Evolutionary conservation across 371 early-diverging fungal genomes (phyloP), one percentile per base, ranked within the genome.

Genomic region (Choanephora cucurbitarum): DNA sequence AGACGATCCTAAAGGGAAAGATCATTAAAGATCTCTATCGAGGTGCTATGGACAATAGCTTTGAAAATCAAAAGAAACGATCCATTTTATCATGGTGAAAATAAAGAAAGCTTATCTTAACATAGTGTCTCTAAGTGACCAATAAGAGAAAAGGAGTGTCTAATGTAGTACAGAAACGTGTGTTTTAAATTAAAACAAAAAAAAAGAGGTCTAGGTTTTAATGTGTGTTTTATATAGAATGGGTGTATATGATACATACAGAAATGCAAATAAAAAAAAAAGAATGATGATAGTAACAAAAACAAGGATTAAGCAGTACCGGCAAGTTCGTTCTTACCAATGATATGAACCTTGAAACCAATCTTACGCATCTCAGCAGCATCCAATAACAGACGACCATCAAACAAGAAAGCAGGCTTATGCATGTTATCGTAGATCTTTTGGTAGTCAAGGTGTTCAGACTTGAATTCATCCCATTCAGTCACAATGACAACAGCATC

Each of bases 401-500:
- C 97, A 73, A 97, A 95, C 58, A 95, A 77, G 72, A 90, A 93
- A 45, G 95, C 94, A 33, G 95, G 95, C 80, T 91, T 91, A 55
- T 88, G 78, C 94, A 94, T 93, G 24, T 72, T 65, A 18, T 75
- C 72, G 61, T 85, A 88, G 52, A 94, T 86, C 66, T 69, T 74
- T 46, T 73, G 40, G 73, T 90, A 96, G 71, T 96, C 92, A 18
- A 85, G 65, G 2, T 14, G 31, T 31, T 61, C 61, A 40, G 75
- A 64, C 70, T 85, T 89, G 81, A 97, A 95, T 81, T 94, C 94
- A 67, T 92, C 90, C 97, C 97, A 97, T 60, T 95, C 94, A 24
- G 96, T 95, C 40, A 85, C 73, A 49, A 97, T 78, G 11, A 95
- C 90, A 52, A 95, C 76, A 28, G 93, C 95, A 75, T 91, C 93